phyloP scores from a whole-genome alignment of 2,329 filamentous ascomycete species.

The Graphium sp. region DNA sequence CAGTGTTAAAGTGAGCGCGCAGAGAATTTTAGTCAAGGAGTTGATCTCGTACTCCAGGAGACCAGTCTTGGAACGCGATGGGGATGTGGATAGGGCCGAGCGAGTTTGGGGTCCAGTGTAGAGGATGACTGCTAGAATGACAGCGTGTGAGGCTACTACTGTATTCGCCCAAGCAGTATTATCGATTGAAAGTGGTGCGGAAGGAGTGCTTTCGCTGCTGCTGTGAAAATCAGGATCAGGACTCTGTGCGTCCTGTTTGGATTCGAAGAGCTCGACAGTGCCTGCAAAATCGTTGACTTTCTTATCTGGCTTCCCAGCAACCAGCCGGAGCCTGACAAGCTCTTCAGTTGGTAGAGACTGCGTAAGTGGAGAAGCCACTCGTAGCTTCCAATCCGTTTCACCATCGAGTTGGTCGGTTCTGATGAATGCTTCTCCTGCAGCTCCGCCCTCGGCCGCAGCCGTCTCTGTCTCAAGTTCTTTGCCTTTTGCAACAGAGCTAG shows the following conservation, averaged over 20 bases:
- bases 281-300: slow-evolving; percentile 92
- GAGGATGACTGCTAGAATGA: slow-evolving; percentile 74
- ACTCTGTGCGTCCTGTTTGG: slow-evolving; percentile 28
- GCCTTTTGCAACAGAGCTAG: too few relatives aligned
- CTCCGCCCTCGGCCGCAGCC: slow-evolving; percentile 14
- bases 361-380: slow-evolving; percentile 71
- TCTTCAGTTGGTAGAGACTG: slow-evolving; percentile 62
- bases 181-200: slow-evolving; percentile 72
- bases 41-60: slow-evolving; percentile 94
- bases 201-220: slow-evolving; percentile 25
- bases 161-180: slow-evolving; percentile 99
- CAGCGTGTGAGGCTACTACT: slow-evolving; percentile 82
- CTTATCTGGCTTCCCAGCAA: slow-evolving; percentile 78
- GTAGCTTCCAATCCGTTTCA: slow-evolving; percentile 96
- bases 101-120: slow-evolving; percentile 93
- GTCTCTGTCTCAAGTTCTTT: not conserved
- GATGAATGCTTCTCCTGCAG: slow-evolving; percentile 85
- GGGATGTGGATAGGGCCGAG: slow-evolving; percentile 80
- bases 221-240: slow-evolving; percentile 11
- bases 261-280: slow-evolving; percentile 60
- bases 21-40: slow-evolving; percentile 89
- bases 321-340: slow-evolving; percentile 52
- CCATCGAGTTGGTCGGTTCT: slow-evolving; percentile 93
- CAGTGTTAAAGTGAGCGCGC: slow-evolving; percentile 68
- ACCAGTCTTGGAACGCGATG: slow-evolving; percentile 85